phyloP scores from a whole-genome alignment of 192 early-diverging fungal genomes.

The Nowakowskiella sp. region DNA sequence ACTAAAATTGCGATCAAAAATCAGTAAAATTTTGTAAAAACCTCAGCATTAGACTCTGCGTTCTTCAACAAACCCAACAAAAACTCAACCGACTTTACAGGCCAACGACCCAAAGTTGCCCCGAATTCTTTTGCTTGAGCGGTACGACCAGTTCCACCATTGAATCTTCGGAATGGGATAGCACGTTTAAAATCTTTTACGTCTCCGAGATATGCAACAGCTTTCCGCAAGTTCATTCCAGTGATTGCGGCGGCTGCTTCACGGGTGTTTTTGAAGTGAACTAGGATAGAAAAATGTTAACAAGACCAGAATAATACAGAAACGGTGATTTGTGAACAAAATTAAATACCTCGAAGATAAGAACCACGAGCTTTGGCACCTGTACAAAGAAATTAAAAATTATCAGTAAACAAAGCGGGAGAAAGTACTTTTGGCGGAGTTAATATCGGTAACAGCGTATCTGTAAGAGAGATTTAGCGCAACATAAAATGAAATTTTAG shows the following conservation, averaged over 20 bases:
- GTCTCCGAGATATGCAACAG: slow-evolving; percentile 83
- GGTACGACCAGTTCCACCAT: slow-evolving; percentile 92
- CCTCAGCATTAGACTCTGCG: slow-evolving; percentile 94
- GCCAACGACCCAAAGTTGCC: slow-evolving; percentile 90
- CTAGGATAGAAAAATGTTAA: no score
- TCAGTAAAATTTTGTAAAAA: no score
- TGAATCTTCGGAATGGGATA: slow-evolving; percentile 95
- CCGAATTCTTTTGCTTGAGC: slow-evolving; percentile 94
- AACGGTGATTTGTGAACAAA: no score
- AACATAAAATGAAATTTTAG: no score
- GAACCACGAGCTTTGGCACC: slow-evolving; percentile 84
- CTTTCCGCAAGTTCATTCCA: slow-evolving; percentile 87
- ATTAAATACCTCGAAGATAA: slow-evolving; percentile 77
- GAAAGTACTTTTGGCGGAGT: no score
- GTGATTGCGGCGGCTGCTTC: slow-evolving; percentile 90
- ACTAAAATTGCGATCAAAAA: no score
- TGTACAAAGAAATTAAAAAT: no score
- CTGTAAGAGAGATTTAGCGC: no score
- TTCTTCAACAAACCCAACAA: slow-evolving; percentile 91
- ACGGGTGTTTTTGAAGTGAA: slow-evolving; percentile 94
- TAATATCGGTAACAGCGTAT: no score
- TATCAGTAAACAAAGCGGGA: no score
- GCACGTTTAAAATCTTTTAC: slow-evolving; percentile 96
- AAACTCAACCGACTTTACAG: slow-evolving; percentile 92
- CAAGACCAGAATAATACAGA: not conserved